These are phyloP conservation scores for Boletus fagicola DNA, from an alignment of 768 basidiomycete genomes.

Conservation along the genomic window DNA sequence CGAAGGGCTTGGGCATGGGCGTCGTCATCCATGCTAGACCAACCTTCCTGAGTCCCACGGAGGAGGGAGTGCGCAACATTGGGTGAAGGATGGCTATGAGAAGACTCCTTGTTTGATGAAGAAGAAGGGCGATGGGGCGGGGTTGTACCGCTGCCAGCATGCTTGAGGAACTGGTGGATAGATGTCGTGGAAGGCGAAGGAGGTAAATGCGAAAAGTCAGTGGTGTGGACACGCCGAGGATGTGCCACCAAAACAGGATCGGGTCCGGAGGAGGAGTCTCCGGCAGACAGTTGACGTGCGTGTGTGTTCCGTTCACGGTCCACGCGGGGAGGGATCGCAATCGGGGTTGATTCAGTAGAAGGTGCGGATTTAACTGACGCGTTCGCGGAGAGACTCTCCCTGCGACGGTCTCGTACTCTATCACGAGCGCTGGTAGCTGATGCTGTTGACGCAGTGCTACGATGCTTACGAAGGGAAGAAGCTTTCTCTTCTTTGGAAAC, in stretches of 20 bases:
- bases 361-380: constrained; percentile 36
- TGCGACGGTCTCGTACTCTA: constrained; percentile 48
- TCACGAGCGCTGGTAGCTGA: constrained; percentile 42
- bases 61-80: constrained; percentile 83
- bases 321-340: constrained; percentile 19
- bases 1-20: constrained; percentile 88
- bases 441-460: constrained; percentile 62
- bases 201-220: constrained; percentile 86
- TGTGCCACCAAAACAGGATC: constrained; percentile 41
- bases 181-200: constrained; percentile 90
- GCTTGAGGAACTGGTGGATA: constrained; percentile 77
- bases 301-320: constrained; percentile 45
- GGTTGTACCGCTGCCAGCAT: constrained; percentile 42
- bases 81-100: constrained; percentile 45
- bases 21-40: constrained; percentile 84
- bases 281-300: constrained; percentile 62
- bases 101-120: constrained; percentile 41
- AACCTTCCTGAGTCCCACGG: constrained; percentile 86
- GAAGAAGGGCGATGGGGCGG: constrained; percentile 35
- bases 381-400: constrained; percentile 46
- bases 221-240: constrained; percentile 62
- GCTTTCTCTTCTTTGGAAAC: constrained; percentile 48
- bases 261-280: constrained; percentile 64
- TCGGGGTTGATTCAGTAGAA: constrained; percentile 23
- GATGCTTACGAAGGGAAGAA: constrained; percentile 58